A percentile compares a stretch with the other conserved stretches of the same genome.
Conservation (phyloP, 768 basidiomycete species). For the Termitomyces sp. region DNA sequence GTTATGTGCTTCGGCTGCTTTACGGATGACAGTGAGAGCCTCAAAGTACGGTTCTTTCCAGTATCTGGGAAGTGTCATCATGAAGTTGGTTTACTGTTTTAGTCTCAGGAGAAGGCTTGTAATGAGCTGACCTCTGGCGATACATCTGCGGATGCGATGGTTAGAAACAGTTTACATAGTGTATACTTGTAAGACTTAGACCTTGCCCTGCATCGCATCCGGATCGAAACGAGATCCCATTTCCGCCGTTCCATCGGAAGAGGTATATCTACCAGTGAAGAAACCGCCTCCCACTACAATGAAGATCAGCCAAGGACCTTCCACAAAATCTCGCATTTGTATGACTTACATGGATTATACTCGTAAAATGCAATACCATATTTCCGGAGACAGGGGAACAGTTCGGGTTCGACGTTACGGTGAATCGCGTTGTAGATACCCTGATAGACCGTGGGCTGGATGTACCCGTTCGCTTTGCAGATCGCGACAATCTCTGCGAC, state of each 20-base stretch:
- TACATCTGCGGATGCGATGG: slow-evolving; percentile 24
- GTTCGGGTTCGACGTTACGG: slow-evolving; percentile 35
- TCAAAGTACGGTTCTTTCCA: slow-evolving; percentile 24
- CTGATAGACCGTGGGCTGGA: slow-evolving; percentile 55
- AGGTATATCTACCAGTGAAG: slow-evolving; percentile 50
- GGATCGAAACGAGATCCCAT: slow-evolving; percentile 57
- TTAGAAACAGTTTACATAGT: neutral
- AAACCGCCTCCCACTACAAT: slow-evolving; percentile 52
- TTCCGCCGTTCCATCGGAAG: slow-evolving; percentile 36
- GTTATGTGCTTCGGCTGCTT: slow-evolving; percentile 22
- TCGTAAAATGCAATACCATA: slow-evolving; percentile 53
- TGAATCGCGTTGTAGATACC: slow-evolving; percentile 41
- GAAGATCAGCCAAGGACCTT: no score
- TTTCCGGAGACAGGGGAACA: slow-evolving; percentile 56
- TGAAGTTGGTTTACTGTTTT: neutral
- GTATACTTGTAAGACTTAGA: slow-evolving; percentile 16
- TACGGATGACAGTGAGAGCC: slow-evolving; percentile 16
- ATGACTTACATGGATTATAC: slow-evolving; percentile 47
- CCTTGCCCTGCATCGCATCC: slow-evolving; percentile 40
- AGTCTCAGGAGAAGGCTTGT: neutral
- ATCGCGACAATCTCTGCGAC: slow-evolving; percentile 53
- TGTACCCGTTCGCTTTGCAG: slow-evolving; percentile 49
- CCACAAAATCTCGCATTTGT: no score
- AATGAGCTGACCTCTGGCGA: slow-evolving; percentile 27
- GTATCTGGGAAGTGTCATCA: slow-evolving; percentile 11